Conservation (phyloP, 2,329 filamentous ascomycete genomes). For the Ustulina deusta region DNA sequence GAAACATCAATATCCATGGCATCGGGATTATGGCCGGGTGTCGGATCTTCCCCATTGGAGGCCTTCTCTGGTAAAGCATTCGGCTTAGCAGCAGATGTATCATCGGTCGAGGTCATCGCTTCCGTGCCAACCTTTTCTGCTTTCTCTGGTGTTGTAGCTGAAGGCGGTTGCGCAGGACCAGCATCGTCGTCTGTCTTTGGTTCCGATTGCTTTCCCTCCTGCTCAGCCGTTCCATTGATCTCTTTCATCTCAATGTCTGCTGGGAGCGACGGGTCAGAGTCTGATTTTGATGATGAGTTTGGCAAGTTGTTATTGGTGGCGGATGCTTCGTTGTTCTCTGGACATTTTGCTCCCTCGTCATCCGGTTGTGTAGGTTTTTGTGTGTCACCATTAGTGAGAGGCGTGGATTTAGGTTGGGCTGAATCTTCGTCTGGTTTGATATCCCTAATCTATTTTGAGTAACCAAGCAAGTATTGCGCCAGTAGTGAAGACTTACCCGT, state of each 20-base stretch:
- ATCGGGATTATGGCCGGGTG: conserved; percentile 34
- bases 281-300: conserved; percentile 38
- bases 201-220: conserved; percentile 27
- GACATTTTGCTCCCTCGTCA: conserved; percentile 30
- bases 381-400: conserved; percentile 44
- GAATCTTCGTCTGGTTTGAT: conserved; percentile 39
- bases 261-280: not conserved
- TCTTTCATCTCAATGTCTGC: conserved; percentile 42
- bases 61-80: conserved; percentile 27
- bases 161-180: not conserved
- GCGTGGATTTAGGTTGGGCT: conserved; percentile 38
- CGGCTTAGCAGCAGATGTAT: conserved; percentile 24
- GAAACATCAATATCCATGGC: conserved; percentile 50
- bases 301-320: conserved; percentile 41
- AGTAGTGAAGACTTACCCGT: conserved; percentile 65
- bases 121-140: conserved; percentile 10
- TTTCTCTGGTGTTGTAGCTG: conserved; percentile 1
- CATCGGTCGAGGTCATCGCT: conserved; percentile 24
- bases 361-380: conserved; percentile 16
- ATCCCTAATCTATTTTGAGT: conserved; percentile 38
- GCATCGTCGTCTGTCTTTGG: conserved; percentile 5
- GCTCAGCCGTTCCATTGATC: conserved; percentile 33
- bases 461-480: conserved; percentile 1
- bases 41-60: not conserved
- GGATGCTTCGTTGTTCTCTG: conserved; percentile 44